A percentile compares a stretch with the other conserved stretches of the same genome.
These are phyloP conservation scores for Paramecium sexaurelia DNA, from an alignment of 73 alveolate genomes.

Conservation along the genomic window DNA sequence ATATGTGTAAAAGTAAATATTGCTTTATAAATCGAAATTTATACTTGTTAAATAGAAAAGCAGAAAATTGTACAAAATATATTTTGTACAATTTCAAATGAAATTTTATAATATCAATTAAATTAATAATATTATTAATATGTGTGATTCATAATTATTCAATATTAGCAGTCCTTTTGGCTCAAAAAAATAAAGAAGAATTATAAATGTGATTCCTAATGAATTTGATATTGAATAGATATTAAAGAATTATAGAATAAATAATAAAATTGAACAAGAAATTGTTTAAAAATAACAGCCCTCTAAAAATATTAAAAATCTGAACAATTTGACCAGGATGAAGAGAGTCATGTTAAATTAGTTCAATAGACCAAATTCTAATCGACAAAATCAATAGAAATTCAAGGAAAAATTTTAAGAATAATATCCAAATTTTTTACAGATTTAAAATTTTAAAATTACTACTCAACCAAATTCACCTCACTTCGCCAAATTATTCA, in stretches of 20 bases:
- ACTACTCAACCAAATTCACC: not conserved
- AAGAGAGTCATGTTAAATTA: not conserved
- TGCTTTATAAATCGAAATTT: too few relatives aligned
- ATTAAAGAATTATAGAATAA: not conserved
- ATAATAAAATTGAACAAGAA: not conserved
- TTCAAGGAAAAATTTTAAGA: not conserved
- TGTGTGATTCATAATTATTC: not conserved
- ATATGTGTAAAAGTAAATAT: too few relatives aligned
- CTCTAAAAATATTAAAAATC: not conserved
- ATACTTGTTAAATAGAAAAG: too few relatives aligned
- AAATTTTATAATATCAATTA: not conserved
- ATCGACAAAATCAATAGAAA: not conserved
- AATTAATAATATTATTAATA: not conserved
- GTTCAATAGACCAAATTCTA: not conserved
- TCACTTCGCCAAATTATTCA: not conserved
- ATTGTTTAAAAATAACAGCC: not conserved
- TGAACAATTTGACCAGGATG: not conserved
- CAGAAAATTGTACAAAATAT: not conserved
- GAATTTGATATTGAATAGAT: not conserved
- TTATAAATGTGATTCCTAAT: not conserved
- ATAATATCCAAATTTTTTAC: not conserved
- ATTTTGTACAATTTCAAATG: not conserved
- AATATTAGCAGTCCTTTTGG: not conserved
- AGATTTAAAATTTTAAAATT: not conserved
- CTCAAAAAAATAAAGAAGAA: not conserved